phyloP scores from a whole-genome alignment of 1,284 basidiomycete species.

The Rhodofomes roseus region DNA sequence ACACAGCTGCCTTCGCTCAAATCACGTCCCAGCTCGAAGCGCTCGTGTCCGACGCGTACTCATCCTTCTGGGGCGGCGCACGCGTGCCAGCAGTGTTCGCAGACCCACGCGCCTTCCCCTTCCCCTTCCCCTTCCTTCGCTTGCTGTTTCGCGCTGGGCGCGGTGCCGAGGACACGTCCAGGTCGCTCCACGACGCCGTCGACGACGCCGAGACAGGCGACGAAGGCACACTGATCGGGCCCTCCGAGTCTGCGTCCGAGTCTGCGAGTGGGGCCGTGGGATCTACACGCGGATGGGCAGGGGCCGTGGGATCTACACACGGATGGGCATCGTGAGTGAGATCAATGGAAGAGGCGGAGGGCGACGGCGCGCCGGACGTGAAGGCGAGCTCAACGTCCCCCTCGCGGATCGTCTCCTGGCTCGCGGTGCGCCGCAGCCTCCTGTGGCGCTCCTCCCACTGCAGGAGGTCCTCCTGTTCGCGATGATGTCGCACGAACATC shows the following conservation, averaged over 20 bases:
- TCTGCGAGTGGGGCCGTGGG: neutral
- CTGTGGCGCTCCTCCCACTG: constrained; percentile 38
- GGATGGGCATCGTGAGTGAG: neutral
- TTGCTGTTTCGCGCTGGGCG: neutral
- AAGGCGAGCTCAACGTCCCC: neutral
- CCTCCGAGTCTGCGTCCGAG: neutral
- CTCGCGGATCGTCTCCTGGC: constrained; percentile 31
- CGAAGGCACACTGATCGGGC: neutral
- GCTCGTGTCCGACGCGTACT: neutral
- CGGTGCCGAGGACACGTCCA: neutral
- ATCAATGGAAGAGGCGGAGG: neutral
- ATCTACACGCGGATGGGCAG: neutral
- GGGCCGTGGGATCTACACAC: neutral
- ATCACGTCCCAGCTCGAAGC: constrained; percentile 3
- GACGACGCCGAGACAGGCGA: neutral
- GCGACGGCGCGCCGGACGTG: neutral
- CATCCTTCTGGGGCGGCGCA: neutral
- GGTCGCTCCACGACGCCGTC: neutral
- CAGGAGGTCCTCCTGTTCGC: constrained; percentile 54
- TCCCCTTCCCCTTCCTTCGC: neutral
- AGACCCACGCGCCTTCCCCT: neutral
- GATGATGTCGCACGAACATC: constrained; percentile 52
- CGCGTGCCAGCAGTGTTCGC: neutral
- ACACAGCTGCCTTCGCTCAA: neutral
- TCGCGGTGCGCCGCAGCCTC: constrained; percentile 20